Base-by-base conservation (phyloP, 1,284 basidiomycete species). In the Xanthoconium separans region DNA sequence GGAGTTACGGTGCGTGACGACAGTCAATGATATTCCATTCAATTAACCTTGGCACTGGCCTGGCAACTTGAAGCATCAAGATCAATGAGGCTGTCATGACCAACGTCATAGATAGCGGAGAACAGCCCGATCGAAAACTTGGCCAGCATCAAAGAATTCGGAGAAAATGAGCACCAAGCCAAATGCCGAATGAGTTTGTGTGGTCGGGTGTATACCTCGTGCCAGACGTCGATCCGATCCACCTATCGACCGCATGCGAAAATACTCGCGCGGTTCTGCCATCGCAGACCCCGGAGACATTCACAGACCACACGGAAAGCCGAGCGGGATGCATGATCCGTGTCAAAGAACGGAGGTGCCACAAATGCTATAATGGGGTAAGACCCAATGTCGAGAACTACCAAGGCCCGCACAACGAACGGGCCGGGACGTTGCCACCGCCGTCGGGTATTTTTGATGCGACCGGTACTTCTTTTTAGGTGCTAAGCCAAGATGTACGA, bases 221-320 rank as follows among this genome's bases (percentile, higher is more conserved):
- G 22, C 13, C 8, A 22, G 41, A 37, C n/a, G 36, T 24, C 51
- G 30, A 54, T 57, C 31, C 29, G 40, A 53, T 24, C 27, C 40
- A 24, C 20, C n/a, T 20, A 34, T 31, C 29, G 27, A 22, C 13
- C 22, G 40, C 18, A 10, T 37, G 36, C 36, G 36, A 11, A 37
- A 27, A 5, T 27, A 27, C n/a, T n/a, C n/a, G 6, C n/a, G 6
- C 16, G 18, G 34, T 22, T 50, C 54, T 31, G 16, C 5, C 33
- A 43, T 57, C 53, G 29, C 18, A n/a, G 46, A 27, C 55, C 54
- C 42, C 42, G 12, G 54, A 37, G 37, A 41, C 20, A 22, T 44
- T 20, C 20, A n/a, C 44, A 33, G 10, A 16, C 44, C 44, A 13
- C 18, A 33, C 44, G 18, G 30, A 22, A 15, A n/a, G n/a, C 36